Conservation (phyloP, 805 yeast species). For the Kodamaea sagamina region DNA sequence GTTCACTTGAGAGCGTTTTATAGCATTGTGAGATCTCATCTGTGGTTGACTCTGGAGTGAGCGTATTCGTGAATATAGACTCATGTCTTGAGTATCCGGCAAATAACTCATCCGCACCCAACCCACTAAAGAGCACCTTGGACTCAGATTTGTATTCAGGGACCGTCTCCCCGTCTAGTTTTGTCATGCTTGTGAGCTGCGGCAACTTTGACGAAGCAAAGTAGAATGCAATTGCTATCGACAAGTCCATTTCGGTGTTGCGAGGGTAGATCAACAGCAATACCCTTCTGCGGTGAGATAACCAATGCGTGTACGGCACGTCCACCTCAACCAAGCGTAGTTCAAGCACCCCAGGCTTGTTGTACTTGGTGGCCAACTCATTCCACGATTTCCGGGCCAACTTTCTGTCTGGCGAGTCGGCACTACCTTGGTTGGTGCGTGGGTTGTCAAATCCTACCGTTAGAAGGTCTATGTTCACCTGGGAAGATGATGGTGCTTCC, state of each 20-base stretch:
- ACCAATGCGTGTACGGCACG: constrained; percentile 69
- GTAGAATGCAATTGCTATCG: constrained; percentile 93
- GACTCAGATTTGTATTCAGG: constrained; percentile 50
- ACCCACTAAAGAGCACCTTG: constrained; percentile 80
- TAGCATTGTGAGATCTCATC: constrained; percentile 26
- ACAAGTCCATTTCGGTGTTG: constrained; percentile 90
- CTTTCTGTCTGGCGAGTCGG: constrained; percentile 82
- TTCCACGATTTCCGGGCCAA: constrained; percentile 67
- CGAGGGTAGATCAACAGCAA: constrained; percentile 75
- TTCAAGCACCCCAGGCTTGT: constrained; percentile 26
- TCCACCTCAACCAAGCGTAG: constrained; percentile 68
- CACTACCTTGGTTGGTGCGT: constrained; percentile 60
- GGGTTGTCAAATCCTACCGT: constrained; percentile 94
- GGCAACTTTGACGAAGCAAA: constrained; percentile 54
- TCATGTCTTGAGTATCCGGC: constrained; percentile 94
- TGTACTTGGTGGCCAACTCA: constrained; percentile 48
- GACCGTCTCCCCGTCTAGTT: not conserved
- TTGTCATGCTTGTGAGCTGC: not conserved
- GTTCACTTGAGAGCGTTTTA: constrained; percentile 53
- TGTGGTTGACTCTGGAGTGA: constrained; percentile 22
- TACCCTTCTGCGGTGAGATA: constrained; percentile 52
- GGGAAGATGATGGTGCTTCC: constrained; percentile 8
- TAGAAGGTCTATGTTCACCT: constrained; percentile 61
- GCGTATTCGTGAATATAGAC: constrained; percentile 40
- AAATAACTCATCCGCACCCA: constrained; percentile 96